Base-by-base conservation (phyloP, 2,329 filamentous ascomycete species). In the Karstenula rhodostoma region DNA sequence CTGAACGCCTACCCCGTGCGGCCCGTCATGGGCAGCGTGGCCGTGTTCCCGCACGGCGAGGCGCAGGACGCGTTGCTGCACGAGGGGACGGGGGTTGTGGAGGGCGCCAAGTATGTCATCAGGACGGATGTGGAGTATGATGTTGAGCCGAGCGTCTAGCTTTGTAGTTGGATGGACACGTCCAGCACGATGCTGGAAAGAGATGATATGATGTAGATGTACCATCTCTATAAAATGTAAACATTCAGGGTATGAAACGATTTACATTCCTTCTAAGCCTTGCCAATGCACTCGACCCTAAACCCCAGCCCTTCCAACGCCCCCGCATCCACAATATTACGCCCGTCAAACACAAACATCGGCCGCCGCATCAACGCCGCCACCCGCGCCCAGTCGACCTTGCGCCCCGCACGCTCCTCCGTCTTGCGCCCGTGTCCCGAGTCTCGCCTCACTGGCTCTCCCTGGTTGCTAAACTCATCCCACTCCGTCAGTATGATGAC, bases 81-180 rank as follows among this genome's bases (percentile, higher is more conserved):
- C 66, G 89, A 91, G 70, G 89, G 89, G 0, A 91, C 89, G 0
- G 89, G 89, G 0, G 89, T 92, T 0, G 81, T 83, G n/a, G 86
- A 85, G 67, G 88, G 87, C 0, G 86, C 87, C 0, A 86, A 86
- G 73, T 92, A 91, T 70, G 87, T 92, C 1, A 90, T 91, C 47
- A 77, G 89, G 58, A 90, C 89, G 0, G 89, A 92, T 72, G 86
- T 92, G 4, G 85, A 90, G 73, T 92, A 90, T 64, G 89, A 91
- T 73, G 79, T 91, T 22, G 67, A 81, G 50, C 40, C 61, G 8
- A 32, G 29, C 29, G 29, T 32, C 7, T 32, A n/a, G n/a, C n/a
- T n/a, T n/a, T n/a, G n/a, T n/a, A n/a, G n/a, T n/a, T n/a, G n/a
- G n/a, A n/a, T n/a, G n/a, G n/a, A n/a, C n/a, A n/a, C n/a, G n/a